Conservation (phyloP, 73 alveolate species). For the Blepharisma stoltei region DNA sequence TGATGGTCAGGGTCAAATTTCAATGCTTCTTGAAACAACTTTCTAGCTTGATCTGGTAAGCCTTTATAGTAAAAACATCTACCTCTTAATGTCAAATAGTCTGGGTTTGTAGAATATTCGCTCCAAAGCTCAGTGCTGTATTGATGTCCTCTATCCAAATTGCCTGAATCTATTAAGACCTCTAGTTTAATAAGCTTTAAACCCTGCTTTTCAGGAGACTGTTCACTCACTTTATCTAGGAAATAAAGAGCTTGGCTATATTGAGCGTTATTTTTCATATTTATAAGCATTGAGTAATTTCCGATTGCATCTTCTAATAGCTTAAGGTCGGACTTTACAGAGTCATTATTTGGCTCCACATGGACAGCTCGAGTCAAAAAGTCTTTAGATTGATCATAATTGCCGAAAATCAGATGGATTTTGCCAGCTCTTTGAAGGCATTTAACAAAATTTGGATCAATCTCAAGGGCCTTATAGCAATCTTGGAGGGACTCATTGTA, state of each 20-base stretch:
- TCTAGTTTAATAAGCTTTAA: conserved; percentile 31
- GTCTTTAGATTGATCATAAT: conserved; percentile 56
- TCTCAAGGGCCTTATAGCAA: conserved; percentile 76
- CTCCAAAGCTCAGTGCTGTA: conserved; percentile 29
- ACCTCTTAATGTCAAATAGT: conserved; percentile 50
- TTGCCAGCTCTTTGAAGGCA: conserved; percentile 71
- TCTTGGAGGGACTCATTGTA: conserved; percentile 81
- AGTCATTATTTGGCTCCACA: conserved; percentile 44
- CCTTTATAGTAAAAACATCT: conserved; percentile 34
- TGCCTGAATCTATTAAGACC: conserved; percentile 34
- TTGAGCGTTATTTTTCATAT: conserved; percentile 26
- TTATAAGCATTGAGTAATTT: conserved; percentile 39
- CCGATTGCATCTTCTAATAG: conserved; percentile 36
- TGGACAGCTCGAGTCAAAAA: conserved; percentile 44
- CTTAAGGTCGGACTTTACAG: conserved; percentile 38
- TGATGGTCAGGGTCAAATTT: conserved; percentile 70
- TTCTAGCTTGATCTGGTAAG: conserved; percentile 63
- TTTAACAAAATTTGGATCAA: conserved; percentile 76
- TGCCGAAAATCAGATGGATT: conserved; percentile 59
- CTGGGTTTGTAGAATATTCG: conserved; percentile 39
- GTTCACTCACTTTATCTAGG: conserved; percentile 18
- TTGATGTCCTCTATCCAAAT: conserved; percentile 35
- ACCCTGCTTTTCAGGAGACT: conserved; percentile 33
- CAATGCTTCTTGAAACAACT: conserved; percentile 62
- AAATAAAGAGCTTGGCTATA: conserved; percentile 36